A percentile compares a stretch with the other conserved stretches of the same genome.
These are phyloP conservation scores for Chaetomium tenue DNA, from an alignment of 495 filamentous ascomycete genomes.

Conservation along the genomic window DNA sequence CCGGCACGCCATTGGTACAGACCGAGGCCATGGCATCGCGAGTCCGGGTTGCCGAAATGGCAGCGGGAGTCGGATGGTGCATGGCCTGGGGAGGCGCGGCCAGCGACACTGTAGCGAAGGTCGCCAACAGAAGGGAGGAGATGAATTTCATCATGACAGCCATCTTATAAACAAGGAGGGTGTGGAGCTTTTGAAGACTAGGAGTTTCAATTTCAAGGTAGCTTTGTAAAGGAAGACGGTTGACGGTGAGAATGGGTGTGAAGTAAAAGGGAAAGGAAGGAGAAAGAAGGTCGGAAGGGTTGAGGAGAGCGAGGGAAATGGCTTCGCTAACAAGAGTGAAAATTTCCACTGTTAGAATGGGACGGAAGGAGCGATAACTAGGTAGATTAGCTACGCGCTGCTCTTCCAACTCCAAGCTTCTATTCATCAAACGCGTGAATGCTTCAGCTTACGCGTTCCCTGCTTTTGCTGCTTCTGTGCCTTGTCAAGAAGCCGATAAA, in stretches of 20 bases:
- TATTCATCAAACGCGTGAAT: background rate
- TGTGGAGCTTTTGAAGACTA: background rate
- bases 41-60: conserved; percentile 1
- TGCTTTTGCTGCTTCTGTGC: too few species aligned
- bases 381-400: too few species aligned
- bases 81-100: background rate
- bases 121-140: background rate
- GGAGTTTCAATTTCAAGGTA: background rate
- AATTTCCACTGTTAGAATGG: background rate
- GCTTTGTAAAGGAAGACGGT: background rate
- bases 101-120: background rate
- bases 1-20: conserved; percentile 28
- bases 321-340: background rate
- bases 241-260: background rate
- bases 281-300: background rate
- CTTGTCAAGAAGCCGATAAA: background rate
- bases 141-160: background rate
- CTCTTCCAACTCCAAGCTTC: background rate
- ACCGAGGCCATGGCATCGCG: conserved; percentile 11
- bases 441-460: too few species aligned
- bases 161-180: background rate
- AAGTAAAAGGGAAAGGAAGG: background rate
- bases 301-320: background rate
- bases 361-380: conserved; percentile 2
- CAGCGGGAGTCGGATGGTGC: background rate